Percentiles rank a stretch among this genome's conserved stretches.
These are phyloP conservation scores for Medicago lupulina DNA, from an alignment of 306 rosid species.

Conservation along the genomic window DNA sequence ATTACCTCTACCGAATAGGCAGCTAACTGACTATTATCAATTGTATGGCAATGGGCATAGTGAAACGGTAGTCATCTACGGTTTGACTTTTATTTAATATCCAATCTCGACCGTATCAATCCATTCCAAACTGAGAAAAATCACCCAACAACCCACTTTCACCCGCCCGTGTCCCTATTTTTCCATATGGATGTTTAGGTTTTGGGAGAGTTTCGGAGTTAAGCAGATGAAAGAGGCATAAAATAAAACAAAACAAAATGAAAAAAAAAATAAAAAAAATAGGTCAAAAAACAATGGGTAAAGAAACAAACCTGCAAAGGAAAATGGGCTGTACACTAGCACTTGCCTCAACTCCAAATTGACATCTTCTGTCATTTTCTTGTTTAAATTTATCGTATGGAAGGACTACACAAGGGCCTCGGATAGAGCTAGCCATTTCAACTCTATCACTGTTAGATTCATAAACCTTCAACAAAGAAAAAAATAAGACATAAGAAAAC, in stretches of 20 bases:
- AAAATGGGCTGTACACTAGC: conserved; percentile 63
- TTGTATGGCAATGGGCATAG: no score
- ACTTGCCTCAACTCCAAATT: conserved; percentile 50
- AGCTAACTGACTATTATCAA: no score
- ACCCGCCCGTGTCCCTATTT: no score
- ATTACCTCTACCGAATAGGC: no score
- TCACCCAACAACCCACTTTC: no score
- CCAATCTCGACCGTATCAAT: no score
- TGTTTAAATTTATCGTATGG: conserved; percentile 67
- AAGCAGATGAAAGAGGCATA: background rate
- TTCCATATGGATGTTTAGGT: no score
- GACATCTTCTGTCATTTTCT: conserved; percentile 72
- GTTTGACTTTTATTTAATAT: no score
- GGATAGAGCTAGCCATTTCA: conserved; percentile 72
- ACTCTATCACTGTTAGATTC: conserved; percentile 72
- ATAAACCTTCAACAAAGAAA: conserved; percentile 66
- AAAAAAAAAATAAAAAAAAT: conserved; percentile 15
- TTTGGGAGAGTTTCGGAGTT: no score
- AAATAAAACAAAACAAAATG: background rate
- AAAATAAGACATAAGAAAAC: conserved; percentile 36
- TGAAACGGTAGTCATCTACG: no score
- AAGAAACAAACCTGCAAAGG: conserved; percentile 80
- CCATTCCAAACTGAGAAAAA: no score
- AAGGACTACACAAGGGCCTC: conserved; percentile 85
- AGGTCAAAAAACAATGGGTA: conserved; percentile 1